Evolutionary conservation across 176 grass and related monocot species (phyloP), one percentile per base, ranked within the genome.

Genomic region (Aegilops umbellulata): DNA sequence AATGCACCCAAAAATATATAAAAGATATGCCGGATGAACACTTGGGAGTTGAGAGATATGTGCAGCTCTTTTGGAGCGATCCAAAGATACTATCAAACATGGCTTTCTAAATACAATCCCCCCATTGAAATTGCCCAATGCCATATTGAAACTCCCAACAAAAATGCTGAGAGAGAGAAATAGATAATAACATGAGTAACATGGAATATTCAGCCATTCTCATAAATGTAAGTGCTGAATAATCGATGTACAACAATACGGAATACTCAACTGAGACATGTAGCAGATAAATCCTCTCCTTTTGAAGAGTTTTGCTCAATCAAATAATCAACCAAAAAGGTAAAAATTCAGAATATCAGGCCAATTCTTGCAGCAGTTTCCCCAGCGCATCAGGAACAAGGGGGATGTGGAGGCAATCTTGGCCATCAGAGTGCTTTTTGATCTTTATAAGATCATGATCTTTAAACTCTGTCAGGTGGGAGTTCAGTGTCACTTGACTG

Each of bases 401-500:
- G 82, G 93, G 96, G 66, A 98, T 95, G 44, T 85, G 83, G 19
- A 95, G 90, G 77, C 93, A 95, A 84, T 98, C 93, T 92, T 98
- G 92, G 8, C 93, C 93, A 76, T 95, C 96, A 55, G 96, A 92
- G 78, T 95, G 91, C 72, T 90, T 90, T 90, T 82, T 95, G 16
- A 86, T 89, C 86, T 95, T 98, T 80, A 98, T 85, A 62, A 98
- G 80, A 80, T 95, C 91, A 57, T 98, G 93, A 74, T 95, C 96
- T 92, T 98, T 95, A 88, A 98, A 98, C 51, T 98, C 96, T 1
- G 93, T 98, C 76, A 98, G 82, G 83, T 95, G 93, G 23, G 93
- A 92, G 70, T 95, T 98, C 81, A 98, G 22, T 35, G 96, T 98
- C 44, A 98, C 88, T 86, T 95, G 96, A 87, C 90, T 95, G 91